phyloP scores from a whole-genome alignment of 106 monocot species.

The Amphibolis antarctica region DNA sequence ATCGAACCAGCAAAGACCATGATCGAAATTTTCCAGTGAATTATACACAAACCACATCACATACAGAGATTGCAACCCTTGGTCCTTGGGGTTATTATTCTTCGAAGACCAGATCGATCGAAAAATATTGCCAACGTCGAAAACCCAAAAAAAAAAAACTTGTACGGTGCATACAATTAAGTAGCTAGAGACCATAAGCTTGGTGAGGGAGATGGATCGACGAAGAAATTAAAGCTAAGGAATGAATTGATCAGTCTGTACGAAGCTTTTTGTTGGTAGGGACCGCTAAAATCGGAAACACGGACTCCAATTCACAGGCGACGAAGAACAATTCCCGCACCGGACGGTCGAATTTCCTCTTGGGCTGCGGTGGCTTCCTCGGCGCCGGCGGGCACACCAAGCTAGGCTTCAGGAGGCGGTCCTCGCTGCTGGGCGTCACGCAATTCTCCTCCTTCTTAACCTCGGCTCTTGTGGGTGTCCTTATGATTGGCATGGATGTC shows the following conservation, averaged over 20 bases:
- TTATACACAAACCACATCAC: background rate
- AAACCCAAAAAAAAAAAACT: background rate
- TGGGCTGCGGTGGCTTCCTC: slow-evolving; percentile 21
- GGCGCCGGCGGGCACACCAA: slow-evolving; percentile 29
- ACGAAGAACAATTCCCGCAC: slow-evolving; percentile 2
- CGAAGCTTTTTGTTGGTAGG: background rate
- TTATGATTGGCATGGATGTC: background rate
- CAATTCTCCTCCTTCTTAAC: background rate
- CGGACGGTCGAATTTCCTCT: slow-evolving; percentile 6
- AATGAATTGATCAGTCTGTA: background rate
- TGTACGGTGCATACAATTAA: background rate
- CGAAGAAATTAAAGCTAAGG: no score
- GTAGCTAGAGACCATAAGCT: no score
- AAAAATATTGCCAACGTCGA: background rate
- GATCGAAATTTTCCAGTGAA: no score
- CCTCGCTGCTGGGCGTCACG: slow-evolving; percentile 8
- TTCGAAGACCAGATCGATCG: no score
- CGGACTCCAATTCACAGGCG: slow-evolving; percentile 9
- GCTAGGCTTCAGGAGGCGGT: slow-evolving; percentile 12
- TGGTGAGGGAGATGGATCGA: background rate
- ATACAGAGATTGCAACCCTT: background rate
- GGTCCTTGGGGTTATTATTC: background rate
- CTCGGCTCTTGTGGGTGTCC: no score
- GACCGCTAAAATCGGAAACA: background rate
- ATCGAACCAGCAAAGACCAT: no score